These are phyloP conservation scores for Picochlorum sp. DNA, from an alignment of 139 green algal species.

Conservation along the genomic window DNA sequence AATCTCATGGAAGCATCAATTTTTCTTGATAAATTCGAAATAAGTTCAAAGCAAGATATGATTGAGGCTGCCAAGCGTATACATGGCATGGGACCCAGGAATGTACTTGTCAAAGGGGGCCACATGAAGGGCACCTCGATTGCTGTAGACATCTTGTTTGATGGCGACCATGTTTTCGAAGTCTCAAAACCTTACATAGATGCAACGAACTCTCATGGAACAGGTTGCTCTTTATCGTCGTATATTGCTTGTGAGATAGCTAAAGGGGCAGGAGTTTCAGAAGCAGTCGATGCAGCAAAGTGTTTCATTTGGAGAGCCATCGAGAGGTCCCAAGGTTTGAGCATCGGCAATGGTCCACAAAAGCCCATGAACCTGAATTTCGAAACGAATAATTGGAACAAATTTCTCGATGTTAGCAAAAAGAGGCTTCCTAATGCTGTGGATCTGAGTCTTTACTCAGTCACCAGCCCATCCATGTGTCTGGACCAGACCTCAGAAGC, in stretches of 20 bases:
- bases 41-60: constrained; percentile 48
- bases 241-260: constrained; percentile 79
- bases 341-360: constrained; percentile 47
- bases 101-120: constrained; percentile 85
- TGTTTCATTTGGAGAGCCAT: constrained; percentile 59
- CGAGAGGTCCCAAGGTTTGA: constrained; percentile 28
- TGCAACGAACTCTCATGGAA: constrained; percentile 86
- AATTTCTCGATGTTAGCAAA: not conserved
- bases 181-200: constrained; percentile 32
- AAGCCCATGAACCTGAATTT: constrained; percentile 64
- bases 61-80: constrained; percentile 47
- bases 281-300: constrained; percentile 51
- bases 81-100: constrained; percentile 37
- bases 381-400: constrained; percentile 8
- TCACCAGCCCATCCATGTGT: constrained; percentile 57
- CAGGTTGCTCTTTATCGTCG: constrained; percentile 82
- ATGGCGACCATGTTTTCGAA: constrained; percentile 41
- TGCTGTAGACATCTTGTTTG: constrained; percentile 77
- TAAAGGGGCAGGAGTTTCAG: constrained; percentile 38
- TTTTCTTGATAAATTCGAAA: constrained; percentile 44
- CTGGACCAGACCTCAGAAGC: not conserved
- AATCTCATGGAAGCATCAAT: constrained; percentile 82
- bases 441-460: constrained; percentile 64
- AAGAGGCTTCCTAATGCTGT: not conserved
- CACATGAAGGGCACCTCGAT: constrained; percentile 43